phyloP scores from a whole-genome alignment of 176 grass and related monocot genomes.

The Aegilops sharonensis region DNA sequence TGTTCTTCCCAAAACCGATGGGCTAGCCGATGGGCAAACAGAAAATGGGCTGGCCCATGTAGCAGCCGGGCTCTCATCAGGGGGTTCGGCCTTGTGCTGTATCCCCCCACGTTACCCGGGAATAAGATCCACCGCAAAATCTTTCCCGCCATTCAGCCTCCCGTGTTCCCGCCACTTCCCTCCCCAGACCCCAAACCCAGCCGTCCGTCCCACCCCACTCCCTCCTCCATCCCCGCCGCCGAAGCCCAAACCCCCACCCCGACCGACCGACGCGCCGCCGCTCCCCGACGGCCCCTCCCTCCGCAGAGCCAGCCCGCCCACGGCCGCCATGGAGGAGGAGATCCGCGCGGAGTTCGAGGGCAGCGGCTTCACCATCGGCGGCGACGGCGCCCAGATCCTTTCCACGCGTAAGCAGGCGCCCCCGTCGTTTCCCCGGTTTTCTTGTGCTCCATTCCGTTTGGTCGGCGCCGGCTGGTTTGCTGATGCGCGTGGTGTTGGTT shows the following conservation, averaged over 20 bases:
- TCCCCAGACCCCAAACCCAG: background rate
- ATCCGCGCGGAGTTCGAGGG: slow-evolving; percentile 78
- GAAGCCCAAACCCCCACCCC: background rate
- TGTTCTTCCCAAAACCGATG: too few species aligned
- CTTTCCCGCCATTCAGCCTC: slow-evolving; percentile 28
- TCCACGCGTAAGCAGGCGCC: slow-evolving; percentile 49
- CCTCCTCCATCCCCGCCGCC: background rate
- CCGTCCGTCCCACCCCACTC: background rate
- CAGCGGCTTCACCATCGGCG: slow-evolving; percentile 76
- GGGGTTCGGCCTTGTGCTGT: too few species aligned
- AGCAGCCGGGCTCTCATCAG: too few species aligned
- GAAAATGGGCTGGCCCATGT: too few species aligned
- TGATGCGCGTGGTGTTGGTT: background rate
- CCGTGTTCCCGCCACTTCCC: slow-evolving; percentile 8
- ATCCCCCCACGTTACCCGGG: too few species aligned
- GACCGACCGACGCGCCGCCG: background rate
- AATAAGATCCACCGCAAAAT: background rate
- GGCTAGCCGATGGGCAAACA: too few species aligned
- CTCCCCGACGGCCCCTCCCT: background rate
- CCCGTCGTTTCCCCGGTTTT: background rate
- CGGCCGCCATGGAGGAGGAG: slow-evolving; percentile 66
- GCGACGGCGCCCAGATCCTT: slow-evolving; percentile 65
- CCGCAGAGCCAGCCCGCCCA: background rate
- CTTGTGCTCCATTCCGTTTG: background rate
- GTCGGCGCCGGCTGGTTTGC: background rate